Evolutionary conservation across 129 eudicot species (phyloP), one percentile per base, ranked within the genome.

Genomic region (Artemisia tridentata): DNA sequence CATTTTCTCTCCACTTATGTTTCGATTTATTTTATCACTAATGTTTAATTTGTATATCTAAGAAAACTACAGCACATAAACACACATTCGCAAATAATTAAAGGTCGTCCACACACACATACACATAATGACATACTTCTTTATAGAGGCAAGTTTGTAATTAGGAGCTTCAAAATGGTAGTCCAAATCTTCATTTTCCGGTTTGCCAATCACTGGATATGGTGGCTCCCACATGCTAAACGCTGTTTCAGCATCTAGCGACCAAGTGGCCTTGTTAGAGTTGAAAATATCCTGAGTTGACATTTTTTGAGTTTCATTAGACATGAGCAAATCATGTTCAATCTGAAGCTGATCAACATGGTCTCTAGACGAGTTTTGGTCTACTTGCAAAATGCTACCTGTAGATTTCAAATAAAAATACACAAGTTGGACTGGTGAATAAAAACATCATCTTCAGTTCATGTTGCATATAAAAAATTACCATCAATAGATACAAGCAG

Each of bases 51-150:
- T 58, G 18, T 58, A 58, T 23, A 23, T 11, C 4, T 57, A 57
- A 10, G 34, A 21, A 20, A 54, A 7, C 27, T 14, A 2, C 27
- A 17, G 51, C 65, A 17, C 18, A 56, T 19, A 53, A 20, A 69
- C 67, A 41, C 57, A 71, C 74, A n/a, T 8, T 58, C 15, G 2
- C 10, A 8, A 55, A 18, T 55, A 55, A 14, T 18, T 18, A 18
- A 13, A 15, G 2, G 9, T 0, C 18, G 29, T 54, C 1, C 11
- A 55, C 10, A 70, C 43, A 43, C 31, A 53, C 8, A 38, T 58
- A 41, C 3, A 41, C 8, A 41, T 15, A 2, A 72, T 61, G 77
- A 72, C 77, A 59, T 72, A 72, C 77, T 61, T 60, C 76, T 23
- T 48, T 0, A 8, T 51, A 72, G 1, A 61, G 18, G 61, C 69